These are phyloP conservation scores for Tubosaeta sp. DNA, from an alignment of 768 basidiomycete species.

Conservation along the genomic window DNA sequence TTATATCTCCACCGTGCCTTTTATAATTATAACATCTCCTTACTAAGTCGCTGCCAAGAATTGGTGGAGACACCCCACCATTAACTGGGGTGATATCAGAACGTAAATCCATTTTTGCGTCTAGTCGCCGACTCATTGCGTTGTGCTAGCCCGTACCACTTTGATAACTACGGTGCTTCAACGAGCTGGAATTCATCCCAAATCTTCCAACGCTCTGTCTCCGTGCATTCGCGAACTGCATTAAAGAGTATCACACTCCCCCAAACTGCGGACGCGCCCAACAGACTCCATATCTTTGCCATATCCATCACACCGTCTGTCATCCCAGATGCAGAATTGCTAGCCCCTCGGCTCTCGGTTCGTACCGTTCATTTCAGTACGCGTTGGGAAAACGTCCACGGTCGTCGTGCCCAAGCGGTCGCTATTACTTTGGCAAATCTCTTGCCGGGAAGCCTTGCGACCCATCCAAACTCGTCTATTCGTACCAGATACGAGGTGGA, in stretches of 20 bases:
- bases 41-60: constrained; percentile 41
- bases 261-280: constrained; percentile 12
- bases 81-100: constrained; percentile 41
- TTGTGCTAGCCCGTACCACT: constrained; percentile 41
- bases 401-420: constrained; percentile 41
- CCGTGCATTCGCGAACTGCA: constrained; percentile 37
- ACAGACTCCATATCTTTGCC: constrained; percentile 44
- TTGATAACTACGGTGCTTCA: constrained; percentile 29
- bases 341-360: constrained; percentile 33
- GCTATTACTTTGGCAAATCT: constrained; percentile 52
- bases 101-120: constrained; percentile 29
- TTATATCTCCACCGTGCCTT: too few species aligned
- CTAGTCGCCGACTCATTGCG: neutral
- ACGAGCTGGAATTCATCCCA: constrained; percentile 42
- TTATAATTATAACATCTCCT: neutral
- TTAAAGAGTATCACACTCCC: constrained; percentile 46
- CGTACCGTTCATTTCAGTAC: constrained; percentile 43
- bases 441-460: constrained; percentile 31
- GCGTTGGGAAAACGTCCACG: constrained; percentile 40
- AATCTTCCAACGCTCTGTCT: constrained; percentile 43
- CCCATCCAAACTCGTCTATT: constrained; percentile 29
- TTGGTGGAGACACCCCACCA: constrained; percentile 40
- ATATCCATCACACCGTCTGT: constrained; percentile 38
- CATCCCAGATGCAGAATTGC: constrained; percentile 20
- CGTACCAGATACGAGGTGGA: constrained; percentile 33